phyloP scores from a whole-genome alignment of 2,329 filamentous ascomycete species.

The Penicillium sp. region DNA sequence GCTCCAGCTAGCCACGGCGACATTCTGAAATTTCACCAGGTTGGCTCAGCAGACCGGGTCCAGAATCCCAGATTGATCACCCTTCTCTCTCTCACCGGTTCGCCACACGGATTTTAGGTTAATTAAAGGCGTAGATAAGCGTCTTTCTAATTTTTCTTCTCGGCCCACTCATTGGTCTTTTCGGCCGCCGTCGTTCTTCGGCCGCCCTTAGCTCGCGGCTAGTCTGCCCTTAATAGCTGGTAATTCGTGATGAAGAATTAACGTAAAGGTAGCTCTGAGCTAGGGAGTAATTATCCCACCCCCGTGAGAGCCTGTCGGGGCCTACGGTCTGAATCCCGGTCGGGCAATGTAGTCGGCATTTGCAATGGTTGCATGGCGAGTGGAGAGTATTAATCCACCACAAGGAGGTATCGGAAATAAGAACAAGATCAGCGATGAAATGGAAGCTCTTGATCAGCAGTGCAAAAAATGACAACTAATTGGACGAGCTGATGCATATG shows the following conservation, averaged over 20 bases:
- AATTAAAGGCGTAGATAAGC: slow-evolving; percentile 5
- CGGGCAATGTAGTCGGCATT: neutral
- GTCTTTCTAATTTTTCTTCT: neutral
- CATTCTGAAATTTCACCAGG: neutral
- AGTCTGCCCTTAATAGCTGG: neutral
- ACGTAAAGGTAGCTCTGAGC: neutral
- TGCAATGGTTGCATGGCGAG: neutral
- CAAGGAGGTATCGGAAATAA: neutral
- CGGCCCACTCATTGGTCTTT: neutral
- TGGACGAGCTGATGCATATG: slow-evolving; percentile 13
- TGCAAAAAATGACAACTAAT: neutral
- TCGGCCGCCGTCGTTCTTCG: neutral
- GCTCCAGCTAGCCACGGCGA: neutral
- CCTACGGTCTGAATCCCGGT: neutral
- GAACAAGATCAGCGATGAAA: neutral
- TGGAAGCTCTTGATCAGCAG: neutral
- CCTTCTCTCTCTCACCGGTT: slow-evolving; percentile 13
- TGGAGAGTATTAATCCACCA: neutral
- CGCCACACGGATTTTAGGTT: slow-evolving; percentile 10
- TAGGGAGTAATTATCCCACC: neutral
- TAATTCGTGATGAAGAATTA: neutral
- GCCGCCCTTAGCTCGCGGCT: neutral
- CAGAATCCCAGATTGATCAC: neutral
- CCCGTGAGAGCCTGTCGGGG: neutral
- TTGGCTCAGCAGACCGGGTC: neutral